Evolutionary conservation across 1,284 basidiomycete species (phyloP).

Genomic region (Cystobasidium pallidum): DNA sequence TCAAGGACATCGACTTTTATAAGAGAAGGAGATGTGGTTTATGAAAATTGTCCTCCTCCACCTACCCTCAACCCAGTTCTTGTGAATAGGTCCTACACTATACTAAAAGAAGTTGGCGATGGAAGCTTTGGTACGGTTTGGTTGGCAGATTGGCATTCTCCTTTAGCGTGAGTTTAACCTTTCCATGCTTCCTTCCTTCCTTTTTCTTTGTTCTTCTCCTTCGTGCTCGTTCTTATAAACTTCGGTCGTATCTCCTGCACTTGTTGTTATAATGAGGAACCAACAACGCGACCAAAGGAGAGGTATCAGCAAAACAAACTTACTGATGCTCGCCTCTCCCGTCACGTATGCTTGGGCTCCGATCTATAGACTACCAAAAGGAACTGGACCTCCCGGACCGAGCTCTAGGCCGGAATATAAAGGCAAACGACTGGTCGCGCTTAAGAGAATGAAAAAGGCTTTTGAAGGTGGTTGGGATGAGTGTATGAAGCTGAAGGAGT

Average conservation of each 20-base stretch:
- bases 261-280: too few species aligned
- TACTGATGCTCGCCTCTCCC: too few species aligned
- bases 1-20: conserved; percentile 22
- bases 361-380: conserved; percentile 49
- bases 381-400: conserved; percentile 70
- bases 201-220: background rate
- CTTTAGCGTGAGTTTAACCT: conserved; percentile 71
- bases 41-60: conserved; percentile 37
- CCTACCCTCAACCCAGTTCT: conserved; percentile 32
- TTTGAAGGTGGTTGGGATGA: conserved; percentile 98
- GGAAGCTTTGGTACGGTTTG: conserved; percentile 97
- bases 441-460: conserved; percentile 97
- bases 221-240: background rate
- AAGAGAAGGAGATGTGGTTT: conserved; percentile 32
- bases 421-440: conserved; percentile 90
- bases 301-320: too few species aligned
- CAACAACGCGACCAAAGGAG: too few species aligned
- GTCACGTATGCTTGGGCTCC: too few species aligned
- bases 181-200: background rate
- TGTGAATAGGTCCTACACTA: conserved; percentile 59
- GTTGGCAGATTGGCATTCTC: conserved; percentile 98
- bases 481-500: conserved; percentile 91
- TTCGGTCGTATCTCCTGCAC: too few species aligned
- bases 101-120: conserved; percentile 87
- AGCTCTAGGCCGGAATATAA: conserved; percentile 87